A percentile compares a stretch with the other conserved stretches of the same genome.
Evolutionary conservation across 176 grass and related monocot species (phyloP).

Genomic region (Elymus sibiricus): DNA sequence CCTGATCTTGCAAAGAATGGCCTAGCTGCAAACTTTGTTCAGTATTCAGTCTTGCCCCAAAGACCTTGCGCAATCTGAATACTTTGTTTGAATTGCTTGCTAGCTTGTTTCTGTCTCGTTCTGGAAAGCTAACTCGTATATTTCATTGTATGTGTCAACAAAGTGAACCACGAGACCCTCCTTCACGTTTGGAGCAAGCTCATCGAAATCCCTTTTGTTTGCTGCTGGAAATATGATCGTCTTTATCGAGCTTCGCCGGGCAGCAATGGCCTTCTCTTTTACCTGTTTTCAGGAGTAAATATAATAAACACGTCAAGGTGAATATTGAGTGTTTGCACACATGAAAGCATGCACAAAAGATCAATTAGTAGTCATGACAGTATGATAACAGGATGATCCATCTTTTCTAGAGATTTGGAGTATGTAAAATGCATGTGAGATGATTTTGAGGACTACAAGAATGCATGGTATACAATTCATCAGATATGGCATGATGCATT

Average conservation of each 20-base stretch:
- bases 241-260: constrained; percentile 75
- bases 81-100: constrained; percentile 19
- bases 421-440: background rate
- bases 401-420: background rate
- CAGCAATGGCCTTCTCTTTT: constrained; percentile 99
- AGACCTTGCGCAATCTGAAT: background rate
- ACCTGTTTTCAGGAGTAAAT: constrained; percentile 52
- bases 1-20: constrained; percentile 22
- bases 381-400: background rate
- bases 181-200: constrained; percentile 86
- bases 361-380: background rate
- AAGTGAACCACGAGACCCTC: constrained; percentile 92
- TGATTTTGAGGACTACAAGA: background rate
- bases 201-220: constrained; percentile 90
- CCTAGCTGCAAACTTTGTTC: background rate
- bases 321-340: background rate
- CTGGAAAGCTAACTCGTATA: constrained; percentile 69
- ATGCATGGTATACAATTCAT: background rate
- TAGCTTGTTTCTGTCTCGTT: constrained; percentile 37
- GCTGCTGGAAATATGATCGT: constrained; percentile 85
- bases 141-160: constrained; percentile 74
- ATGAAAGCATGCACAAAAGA: background rate
- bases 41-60: background rate
- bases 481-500: background rate
- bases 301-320: background rate